Base-by-base conservation (phyloP, 768 basidiomycete genomes). In the Mycena alexandri region DNA sequence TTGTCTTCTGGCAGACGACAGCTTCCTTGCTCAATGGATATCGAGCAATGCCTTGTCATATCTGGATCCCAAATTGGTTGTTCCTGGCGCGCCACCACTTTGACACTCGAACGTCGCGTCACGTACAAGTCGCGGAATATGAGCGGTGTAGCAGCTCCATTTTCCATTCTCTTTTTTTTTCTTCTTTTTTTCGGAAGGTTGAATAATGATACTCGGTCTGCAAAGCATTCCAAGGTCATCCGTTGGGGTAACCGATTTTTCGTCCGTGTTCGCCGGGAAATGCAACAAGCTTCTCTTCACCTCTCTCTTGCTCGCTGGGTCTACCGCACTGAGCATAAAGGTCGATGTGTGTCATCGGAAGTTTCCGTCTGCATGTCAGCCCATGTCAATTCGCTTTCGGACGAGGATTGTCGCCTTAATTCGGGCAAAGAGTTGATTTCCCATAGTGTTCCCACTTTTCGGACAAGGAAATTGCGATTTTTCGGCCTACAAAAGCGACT, bases 321-420 rank as follows among this genome's bases (percentile, higher is more conserved):
- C 47, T 48, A 48, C 22, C 47, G 22, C 47, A 48, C 47, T 48
- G 47, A 48, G 47, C 47, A 48, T 48, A 24, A 48, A 24, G 47
- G 47, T 48, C 47, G 47, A 48, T 48, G 47, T 48, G 47, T 48
- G n/a, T n/a, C n/a, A n/a, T n/a, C n/a, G n/a, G n/a, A n/a, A n/a
- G n/a, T n/a, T n/a, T n/a, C n/a, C n/a, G n/a, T n/a, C n/a, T n/a
- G n/a, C n/a, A n/a, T n/a, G n/a, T n/a, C n/a, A n/a, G n/a, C n/a
- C n/a, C n/a, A n/a, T n/a, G n/a, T n/a, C n/a, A n/a, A n/a, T n/a
- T n/a, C n/a, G n/a, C n/a, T n/a, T n/a, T n/a, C n/a, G n/a, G n/a
- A n/a, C n/a, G n/a, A n/a, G n/a, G n/a, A n/a, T n/a, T n/a, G n/a
- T n/a, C n/a, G n/a, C n/a, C n/a, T n/a, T n/a, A n/a, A n/a, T n/a